Evolutionary conservation across 441 rosid genomes (phyloP).

Genomic region (Populus tomentosa): DNA sequence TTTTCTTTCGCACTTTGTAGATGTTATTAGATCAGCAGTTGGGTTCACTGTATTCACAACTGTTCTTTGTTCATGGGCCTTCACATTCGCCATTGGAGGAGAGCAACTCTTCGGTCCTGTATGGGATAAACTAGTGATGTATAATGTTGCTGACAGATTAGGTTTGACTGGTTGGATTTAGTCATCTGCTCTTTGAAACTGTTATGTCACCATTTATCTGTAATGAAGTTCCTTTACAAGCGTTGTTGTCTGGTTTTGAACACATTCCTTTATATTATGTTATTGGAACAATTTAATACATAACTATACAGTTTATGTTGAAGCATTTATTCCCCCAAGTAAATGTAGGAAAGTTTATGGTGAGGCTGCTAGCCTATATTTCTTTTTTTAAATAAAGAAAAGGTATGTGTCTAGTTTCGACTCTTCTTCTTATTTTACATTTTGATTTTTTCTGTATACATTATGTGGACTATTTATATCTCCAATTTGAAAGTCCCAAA

Average conservation of each 20-base stretch:
- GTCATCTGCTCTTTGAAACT: background rate
- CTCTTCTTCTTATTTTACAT: too few relatives aligned
- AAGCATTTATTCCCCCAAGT: background rate
- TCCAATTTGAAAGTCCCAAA: background rate
- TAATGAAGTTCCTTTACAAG: background rate
- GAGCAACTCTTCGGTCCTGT: conserved; percentile 69
- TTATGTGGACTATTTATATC: background rate
- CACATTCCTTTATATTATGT: background rate
- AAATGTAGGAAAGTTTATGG: background rate
- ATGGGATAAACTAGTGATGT: conserved; percentile 92
- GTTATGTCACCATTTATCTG: background rate
- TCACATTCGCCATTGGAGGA: conserved; percentile 84
- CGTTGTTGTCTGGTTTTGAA: background rate
- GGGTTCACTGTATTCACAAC: too few relatives aligned
- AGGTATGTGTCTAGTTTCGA: background rate
- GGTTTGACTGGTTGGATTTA: conserved; percentile 89
- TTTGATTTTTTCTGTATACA: background rate
- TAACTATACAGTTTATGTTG: background rate
- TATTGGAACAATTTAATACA: background rate
- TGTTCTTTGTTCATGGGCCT: too few relatives aligned
- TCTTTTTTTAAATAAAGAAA: background rate
- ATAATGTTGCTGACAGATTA: conserved; percentile 79
- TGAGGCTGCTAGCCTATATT: background rate
- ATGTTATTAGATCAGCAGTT: conserved; percentile 54
- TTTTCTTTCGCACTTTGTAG: conserved; percentile 25